A percentile compares a stretch with the other conserved stretches of the same genome.
These are phyloP conservation scores for Solioccasus polychromus DNA, from an alignment of 768 basidiomycete species.

Conservation along the genomic window DNA sequence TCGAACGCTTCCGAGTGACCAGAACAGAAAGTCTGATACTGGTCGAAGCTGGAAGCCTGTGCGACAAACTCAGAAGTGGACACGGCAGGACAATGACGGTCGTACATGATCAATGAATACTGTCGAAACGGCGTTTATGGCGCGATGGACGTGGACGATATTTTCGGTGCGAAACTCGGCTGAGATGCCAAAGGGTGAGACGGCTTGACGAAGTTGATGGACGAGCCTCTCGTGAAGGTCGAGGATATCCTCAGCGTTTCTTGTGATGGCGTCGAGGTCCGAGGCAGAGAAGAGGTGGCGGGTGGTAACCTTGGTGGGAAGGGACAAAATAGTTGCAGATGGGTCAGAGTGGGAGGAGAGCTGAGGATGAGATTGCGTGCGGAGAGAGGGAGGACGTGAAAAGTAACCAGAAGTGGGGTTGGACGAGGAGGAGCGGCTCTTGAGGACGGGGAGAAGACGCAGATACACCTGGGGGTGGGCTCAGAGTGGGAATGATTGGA, in stretches of 20 bases:
- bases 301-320: conserved; percentile 30
- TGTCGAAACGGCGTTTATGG: conserved; percentile 40
- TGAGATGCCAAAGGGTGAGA: conserved; percentile 51
- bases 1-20: conserved; percentile 82
- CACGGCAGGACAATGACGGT: neutral
- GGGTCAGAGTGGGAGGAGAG: conserved; percentile 12
- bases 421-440: conserved; percentile 25
- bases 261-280: conserved; percentile 57
- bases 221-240: conserved; percentile 66
- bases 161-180: conserved; percentile 1
- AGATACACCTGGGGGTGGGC: conserved; percentile 57
- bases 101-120: conserved; percentile 59
- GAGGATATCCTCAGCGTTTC: conserved; percentile 69
- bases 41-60: conserved; percentile 70
- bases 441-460: conserved; percentile 51
- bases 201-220: conserved; percentile 46
- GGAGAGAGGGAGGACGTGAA: conserved; percentile 38
- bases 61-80: conserved; percentile 5
- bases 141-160: conserved; percentile 42
- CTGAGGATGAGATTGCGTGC: conserved; percentile 46
- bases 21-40: conserved; percentile 86
- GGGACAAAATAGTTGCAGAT: conserved; percentile 2
- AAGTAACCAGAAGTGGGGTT: conserved; percentile 28
- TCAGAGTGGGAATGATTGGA: neutral
- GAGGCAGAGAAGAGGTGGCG: conserved; percentile 54